phyloP scores from a whole-genome alignment of 2,329 filamentous ascomycete species.

The Cladophialophora yegresii region DNA sequence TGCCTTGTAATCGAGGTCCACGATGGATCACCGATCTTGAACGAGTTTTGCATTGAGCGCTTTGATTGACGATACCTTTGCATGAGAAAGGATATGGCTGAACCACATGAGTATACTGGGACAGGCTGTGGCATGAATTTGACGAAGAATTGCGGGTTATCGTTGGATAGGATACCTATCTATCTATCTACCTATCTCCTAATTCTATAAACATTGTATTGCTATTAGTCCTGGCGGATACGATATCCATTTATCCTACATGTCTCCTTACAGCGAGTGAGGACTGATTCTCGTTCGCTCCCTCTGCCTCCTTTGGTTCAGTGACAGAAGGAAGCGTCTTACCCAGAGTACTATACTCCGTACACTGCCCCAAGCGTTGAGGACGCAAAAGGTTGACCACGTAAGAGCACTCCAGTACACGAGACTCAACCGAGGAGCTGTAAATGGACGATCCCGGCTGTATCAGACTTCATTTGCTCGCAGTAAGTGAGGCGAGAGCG shows the following conservation, averaged over 20 bases:
- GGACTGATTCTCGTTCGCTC: no score
- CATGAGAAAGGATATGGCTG: not conserved
- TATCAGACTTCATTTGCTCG: no score
- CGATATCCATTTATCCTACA: not conserved
- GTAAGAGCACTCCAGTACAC: no score
- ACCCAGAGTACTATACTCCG: no score
- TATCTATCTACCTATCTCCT: not conserved
- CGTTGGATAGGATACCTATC: not conserved
- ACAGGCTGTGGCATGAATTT: not conserved
- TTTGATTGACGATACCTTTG: constrained; percentile 6
- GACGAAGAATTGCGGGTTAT: not conserved
- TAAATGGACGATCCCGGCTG: no score
- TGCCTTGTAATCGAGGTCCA: constrained; percentile 28
- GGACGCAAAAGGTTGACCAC: no score
- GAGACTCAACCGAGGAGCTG: no score
- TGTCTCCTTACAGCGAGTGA: no score
- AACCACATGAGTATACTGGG: not conserved
- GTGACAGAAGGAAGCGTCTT: no score
- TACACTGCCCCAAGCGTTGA: no score
- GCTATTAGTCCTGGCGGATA: not conserved
- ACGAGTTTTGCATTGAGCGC: constrained; percentile 1
- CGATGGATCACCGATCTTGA: not conserved
- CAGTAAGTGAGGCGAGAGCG: no score
- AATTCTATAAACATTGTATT: not conserved
- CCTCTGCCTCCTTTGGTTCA: no score